Percentiles rank a stretch among this genome's conserved stretches.
Conservation (phyloP, 2,329 filamentous ascomycete genomes). For the Nothophoma quercina region DNA sequence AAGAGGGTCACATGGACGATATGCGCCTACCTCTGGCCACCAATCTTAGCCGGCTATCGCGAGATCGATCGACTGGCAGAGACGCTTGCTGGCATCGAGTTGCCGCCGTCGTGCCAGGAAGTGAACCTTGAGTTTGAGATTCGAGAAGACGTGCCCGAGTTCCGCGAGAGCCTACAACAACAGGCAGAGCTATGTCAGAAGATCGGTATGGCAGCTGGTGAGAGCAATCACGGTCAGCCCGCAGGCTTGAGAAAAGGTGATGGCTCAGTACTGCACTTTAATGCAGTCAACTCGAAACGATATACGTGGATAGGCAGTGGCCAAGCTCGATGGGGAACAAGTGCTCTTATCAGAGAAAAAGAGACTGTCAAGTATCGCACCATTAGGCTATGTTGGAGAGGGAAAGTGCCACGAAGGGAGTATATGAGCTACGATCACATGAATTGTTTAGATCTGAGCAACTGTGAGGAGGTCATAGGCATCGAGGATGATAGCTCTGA, state of each 20-base stretch:
- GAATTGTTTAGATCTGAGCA: conserved; percentile 26
- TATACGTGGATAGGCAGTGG: conserved; percentile 29
- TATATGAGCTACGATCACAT: conserved; percentile 36
- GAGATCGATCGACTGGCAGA: conserved; percentile 12
- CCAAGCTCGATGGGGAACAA: conserved; percentile 17
- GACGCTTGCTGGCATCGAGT: conserved; percentile 7
- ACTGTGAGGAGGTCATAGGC: conserved; percentile 1
- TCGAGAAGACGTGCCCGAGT: conserved; percentile 19
- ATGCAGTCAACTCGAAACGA: conserved; percentile 9
- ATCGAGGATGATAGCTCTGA: background rate
- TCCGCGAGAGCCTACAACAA: conserved; percentile 6
- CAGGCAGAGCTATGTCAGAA: conserved; percentile 14
- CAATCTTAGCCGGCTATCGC: conserved; percentile 9
- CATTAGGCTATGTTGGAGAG: conserved; percentile 33
- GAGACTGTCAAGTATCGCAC: conserved; percentile 19
- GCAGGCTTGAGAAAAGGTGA: conserved; percentile 16
- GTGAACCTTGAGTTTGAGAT: conserved; percentile 35
- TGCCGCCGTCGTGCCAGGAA: conserved; percentile 34
- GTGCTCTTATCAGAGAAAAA: conserved; percentile 12
- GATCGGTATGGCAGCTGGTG: background rate
- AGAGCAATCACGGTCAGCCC: background rate
- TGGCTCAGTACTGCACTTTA: conserved; percentile 19
- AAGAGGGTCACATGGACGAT: conserved; percentile 35
- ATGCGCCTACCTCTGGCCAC: conserved; percentile 20
- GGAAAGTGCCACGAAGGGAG: conserved; percentile 24